phyloP scores from a whole-genome alignment of 2,329 filamentous ascomycete genomes.

The Arthroderma uncinatum region DNA sequence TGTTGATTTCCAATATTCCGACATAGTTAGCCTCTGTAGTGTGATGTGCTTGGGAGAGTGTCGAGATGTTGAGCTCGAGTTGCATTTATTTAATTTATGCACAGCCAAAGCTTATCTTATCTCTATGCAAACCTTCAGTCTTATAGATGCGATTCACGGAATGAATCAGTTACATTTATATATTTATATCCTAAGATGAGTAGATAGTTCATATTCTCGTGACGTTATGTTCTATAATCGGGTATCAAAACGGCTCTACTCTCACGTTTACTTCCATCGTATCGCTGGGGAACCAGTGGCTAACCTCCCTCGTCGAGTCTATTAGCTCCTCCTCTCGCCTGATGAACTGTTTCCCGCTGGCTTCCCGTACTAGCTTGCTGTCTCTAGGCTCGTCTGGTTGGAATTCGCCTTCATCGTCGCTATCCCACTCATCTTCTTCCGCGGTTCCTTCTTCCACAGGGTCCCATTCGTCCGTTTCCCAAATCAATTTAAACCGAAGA shows the following conservation, averaged over 20 bases:
- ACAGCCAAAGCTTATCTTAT: constrained; percentile 2
- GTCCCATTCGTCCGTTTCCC: constrained; percentile 88
- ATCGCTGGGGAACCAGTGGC: constrained; percentile 61
- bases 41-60: background rate
- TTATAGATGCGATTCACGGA: too few species aligned
- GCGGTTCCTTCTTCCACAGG: constrained; percentile 56
- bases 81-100: background rate
- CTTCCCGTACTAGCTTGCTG: constrained; percentile 15
- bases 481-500: constrained; percentile 56
- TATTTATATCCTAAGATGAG: too few species aligned
- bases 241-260: constrained; percentile 42
- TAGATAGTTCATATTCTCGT: too few species aligned
- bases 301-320: constrained; percentile 68
- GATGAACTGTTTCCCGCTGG: constrained; percentile 49
- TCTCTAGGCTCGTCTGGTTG: constrained; percentile 19
- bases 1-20: constrained; percentile 98
- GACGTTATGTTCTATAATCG: background rate
- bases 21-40: constrained; percentile 46
- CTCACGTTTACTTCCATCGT: constrained; percentile 58
- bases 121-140: background rate
- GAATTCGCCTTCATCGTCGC: constrained; percentile 41
- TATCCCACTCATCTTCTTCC: constrained; percentile 42
- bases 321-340: constrained; percentile 68
- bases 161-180: too few species aligned
- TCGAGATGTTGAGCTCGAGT: background rate